Conservation (phyloP, 2,329 filamentous ascomycete genomes). For the Colletotrichum sp. region DNA sequence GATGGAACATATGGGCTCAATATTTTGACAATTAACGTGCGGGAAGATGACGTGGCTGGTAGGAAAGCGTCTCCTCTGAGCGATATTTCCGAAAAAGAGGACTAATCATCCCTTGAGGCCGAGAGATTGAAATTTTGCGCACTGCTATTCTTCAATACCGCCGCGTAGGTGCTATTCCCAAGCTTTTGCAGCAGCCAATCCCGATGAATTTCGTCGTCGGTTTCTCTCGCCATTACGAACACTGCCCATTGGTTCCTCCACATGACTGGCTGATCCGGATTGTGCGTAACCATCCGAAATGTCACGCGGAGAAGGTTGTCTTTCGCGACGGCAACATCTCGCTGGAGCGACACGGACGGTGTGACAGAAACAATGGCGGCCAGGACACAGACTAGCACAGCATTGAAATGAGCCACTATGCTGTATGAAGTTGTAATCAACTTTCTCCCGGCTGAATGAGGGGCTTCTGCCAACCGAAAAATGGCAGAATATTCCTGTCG, state of each 20-base stretch:
- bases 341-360: background rate
- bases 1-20: background rate
- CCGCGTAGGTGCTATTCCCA: background rate
- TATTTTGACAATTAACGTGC: background rate
- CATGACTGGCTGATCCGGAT: background rate
- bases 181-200: background rate
- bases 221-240: background rate
- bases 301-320: background rate
- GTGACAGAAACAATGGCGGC: background rate
- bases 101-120: background rate
- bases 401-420: background rate
- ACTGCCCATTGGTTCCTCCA: background rate
- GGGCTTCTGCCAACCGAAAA: background rate
- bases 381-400: background rate
- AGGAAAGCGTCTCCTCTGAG: background rate
- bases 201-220: background rate
- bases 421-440: background rate
- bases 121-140: background rate
- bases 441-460: background rate
- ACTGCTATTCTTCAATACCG: conserved; percentile 26
- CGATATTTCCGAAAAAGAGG: background rate
- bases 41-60: background rate
- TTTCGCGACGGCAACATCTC: background rate
- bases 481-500: background rate
- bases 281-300: background rate